phyloP scores from a whole-genome alignment of 495 filamentous ascomycete species.

The Podospora pseudopauciseta region DNA sequence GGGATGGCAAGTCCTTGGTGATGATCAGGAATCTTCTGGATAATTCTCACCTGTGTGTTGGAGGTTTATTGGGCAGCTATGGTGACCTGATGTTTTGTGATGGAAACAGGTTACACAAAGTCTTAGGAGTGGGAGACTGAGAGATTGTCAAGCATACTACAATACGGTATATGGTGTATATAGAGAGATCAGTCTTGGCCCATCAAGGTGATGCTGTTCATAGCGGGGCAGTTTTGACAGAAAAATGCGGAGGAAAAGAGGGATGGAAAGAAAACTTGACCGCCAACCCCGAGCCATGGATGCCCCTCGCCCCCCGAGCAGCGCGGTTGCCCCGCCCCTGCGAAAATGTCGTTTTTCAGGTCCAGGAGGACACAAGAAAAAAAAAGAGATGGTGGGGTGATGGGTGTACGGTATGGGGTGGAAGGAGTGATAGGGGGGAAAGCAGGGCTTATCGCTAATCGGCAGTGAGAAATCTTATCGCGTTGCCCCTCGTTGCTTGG shows the following conservation, averaged over 20 bases:
- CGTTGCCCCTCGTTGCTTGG: conserved; percentile 9
- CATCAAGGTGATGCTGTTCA: background rate
- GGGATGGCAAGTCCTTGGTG: background rate
- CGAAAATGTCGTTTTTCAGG: background rate
- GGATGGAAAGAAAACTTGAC: background rate
- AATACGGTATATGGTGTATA: too few species aligned
- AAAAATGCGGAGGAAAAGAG: background rate
- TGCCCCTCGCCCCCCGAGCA: too few species aligned
- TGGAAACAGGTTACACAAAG: background rate
- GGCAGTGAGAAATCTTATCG: conserved; percentile 5
- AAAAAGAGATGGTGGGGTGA: conserved; percentile 19
- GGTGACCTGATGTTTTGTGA: background rate
- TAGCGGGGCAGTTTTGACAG: background rate
- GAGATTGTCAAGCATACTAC: too few species aligned
- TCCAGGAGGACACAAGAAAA: background rate
- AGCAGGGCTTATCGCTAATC: conserved; percentile 1
- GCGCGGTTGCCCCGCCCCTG: background rate
- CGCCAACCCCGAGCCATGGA: too few species aligned
- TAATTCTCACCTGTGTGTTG: background rate
- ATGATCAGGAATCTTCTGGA: background rate
- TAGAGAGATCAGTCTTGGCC: too few species aligned
- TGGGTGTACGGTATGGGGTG: conserved; percentile 6
- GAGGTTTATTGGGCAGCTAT: background rate
- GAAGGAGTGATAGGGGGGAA: background rate
- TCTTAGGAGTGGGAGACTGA: too few species aligned